Conservation (phyloP, 768 basidiomycete species). For the Tylopilus vinaceipallidus region DNA sequence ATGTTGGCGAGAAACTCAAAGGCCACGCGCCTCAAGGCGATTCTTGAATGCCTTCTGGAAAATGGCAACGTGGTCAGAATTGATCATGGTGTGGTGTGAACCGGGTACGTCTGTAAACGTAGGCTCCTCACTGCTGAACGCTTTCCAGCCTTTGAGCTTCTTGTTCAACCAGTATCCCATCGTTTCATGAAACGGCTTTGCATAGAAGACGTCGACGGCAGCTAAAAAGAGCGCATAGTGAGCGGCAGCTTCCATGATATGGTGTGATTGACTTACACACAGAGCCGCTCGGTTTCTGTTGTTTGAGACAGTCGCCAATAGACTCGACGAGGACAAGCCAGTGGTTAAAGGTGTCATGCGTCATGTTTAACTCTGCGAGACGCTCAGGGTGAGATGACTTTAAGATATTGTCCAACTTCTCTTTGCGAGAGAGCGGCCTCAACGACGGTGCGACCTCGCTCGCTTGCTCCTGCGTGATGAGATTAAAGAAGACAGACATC, state of each 20-base stretch:
- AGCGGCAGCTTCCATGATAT: background rate
- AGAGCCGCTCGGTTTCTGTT: conserved; percentile 10
- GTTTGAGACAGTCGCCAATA: background rate
- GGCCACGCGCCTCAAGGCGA: conserved; percentile 14
- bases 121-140: conserved; percentile 12
- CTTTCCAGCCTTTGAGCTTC: conserved; percentile 17
- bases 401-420: background rate
- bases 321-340: background rate
- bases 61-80: conserved; percentile 20
- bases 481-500: background rate
- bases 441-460: background rate
- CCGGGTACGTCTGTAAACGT: conserved; percentile 20
- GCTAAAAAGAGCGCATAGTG: background rate
- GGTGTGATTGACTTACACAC: conserved; percentile 12
- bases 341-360: background rate
- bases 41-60: conserved; percentile 25
- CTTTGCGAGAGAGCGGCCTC: background rate
- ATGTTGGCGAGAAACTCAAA: background rate
- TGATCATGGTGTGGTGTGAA: conserved; percentile 23
- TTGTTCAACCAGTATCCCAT: conserved; percentile 22
- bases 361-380: background rate
- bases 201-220: conserved; percentile 17
- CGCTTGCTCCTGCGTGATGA: background rate
- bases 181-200: conserved; percentile 11
- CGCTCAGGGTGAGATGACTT: background rate